Evolutionary conservation across 805 yeast species (phyloP).

Genomic region (Starmerella powellii): DNA sequence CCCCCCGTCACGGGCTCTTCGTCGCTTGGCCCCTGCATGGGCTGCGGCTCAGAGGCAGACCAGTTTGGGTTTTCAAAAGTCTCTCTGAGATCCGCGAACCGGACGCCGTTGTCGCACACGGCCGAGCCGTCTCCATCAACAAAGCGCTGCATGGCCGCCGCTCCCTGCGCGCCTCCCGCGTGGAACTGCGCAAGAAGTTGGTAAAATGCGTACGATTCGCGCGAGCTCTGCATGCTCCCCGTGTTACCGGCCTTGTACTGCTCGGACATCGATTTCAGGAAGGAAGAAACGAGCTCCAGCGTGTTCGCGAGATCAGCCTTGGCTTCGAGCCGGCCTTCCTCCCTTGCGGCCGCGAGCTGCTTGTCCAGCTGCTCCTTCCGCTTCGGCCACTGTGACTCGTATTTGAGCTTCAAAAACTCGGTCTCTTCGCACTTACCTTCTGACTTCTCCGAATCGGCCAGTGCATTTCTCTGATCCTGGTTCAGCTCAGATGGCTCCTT

Average conservation of each 20-base stretch:
- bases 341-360: neutral
- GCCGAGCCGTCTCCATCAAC: neutral
- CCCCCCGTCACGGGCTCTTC: too few species aligned
- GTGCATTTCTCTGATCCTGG: neutral
- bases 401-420: neutral
- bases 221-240: neutral
- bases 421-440: slow-evolving; percentile 2
- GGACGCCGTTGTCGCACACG: neutral
- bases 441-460: neutral
- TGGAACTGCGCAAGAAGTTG: slow-evolving; percentile 4
- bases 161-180: slow-evolving; percentile 4
- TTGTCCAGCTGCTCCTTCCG: neutral
- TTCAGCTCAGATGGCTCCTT: slow-evolving; percentile 2
- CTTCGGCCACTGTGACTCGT: neutral
- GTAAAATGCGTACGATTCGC: neutral
- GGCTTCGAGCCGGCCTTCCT: slow-evolving; percentile 1
- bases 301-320: neutral
- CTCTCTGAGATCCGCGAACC: slow-evolving; percentile 3
- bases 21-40: too few species aligned
- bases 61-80: neutral
- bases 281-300: neutral
- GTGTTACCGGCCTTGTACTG: neutral
- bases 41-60: too few species aligned
- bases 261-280: neutral
- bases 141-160: neutral